Percentiles rank a stretch among this genome's conserved stretches.
These are phyloP conservation scores for Ilyonectria robusta DNA, from an alignment of 2,329 filamentous ascomycete species.

Conservation along the genomic window DNA sequence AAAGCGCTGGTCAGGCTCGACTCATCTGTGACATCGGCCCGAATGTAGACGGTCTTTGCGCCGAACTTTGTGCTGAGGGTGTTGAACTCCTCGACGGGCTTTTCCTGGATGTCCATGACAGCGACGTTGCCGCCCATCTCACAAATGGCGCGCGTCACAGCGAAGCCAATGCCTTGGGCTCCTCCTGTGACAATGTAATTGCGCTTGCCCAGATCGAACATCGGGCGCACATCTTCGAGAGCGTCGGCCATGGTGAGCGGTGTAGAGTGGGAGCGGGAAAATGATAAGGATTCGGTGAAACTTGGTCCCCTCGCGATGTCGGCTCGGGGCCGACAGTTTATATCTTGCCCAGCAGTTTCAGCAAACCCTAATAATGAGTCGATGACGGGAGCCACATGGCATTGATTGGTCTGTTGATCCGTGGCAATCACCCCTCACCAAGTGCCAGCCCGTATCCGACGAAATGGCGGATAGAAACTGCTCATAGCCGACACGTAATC, in stretches of 20 bases:
- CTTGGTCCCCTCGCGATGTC: background rate
- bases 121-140: constrained; percentile 57
- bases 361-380: background rate
- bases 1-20: constrained; percentile 44
- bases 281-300: background rate
- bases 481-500: background rate
- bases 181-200: constrained; percentile 56
- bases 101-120: constrained; percentile 50
- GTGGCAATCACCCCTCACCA: background rate
- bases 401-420: background rate
- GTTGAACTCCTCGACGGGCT: constrained; percentile 47
- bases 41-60: constrained; percentile 45
- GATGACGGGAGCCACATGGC: background rate
- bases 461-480: background rate
- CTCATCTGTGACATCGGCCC: constrained; percentile 47
- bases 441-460: background rate
- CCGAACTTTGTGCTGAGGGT: constrained; percentile 35
- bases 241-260: background rate
- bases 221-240: constrained; percentile 5
- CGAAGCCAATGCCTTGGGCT: constrained; percentile 55
- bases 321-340: background rate
- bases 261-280: background rate
- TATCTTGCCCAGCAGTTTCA: background rate
- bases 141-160: constrained; percentile 53
- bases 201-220: constrained; percentile 50